These are phyloP conservation scores for Talaromyces sp. DNA, from an alignment of 2,329 filamentous ascomycete species.

Conservation along the genomic window DNA sequence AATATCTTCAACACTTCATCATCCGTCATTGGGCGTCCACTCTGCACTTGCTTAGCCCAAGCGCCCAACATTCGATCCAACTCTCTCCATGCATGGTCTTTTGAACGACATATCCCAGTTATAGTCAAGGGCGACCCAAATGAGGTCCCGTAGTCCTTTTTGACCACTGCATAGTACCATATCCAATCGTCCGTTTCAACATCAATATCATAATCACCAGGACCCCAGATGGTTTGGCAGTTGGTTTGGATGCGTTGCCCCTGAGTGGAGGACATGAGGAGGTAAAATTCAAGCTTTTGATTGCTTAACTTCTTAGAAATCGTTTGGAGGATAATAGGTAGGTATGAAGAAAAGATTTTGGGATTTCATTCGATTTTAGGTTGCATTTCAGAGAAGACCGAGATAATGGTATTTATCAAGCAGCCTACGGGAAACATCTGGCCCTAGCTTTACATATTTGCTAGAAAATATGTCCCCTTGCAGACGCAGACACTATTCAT, in stretches of 20 bases:
- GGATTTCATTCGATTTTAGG: no score
- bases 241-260: conserved; percentile 20
- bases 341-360: no score
- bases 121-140: conserved; percentile 23
- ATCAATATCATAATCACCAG: conserved; percentile 23
- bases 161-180: conserved; percentile 17
- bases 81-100: conserved; percentile 23
- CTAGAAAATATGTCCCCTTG: no score
- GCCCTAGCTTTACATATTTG: no score
- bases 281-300: not conserved
- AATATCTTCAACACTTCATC: conserved; percentile 13
- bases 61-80: conserved; percentile 23
- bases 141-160: conserved; percentile 12
- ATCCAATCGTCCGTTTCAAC: conserved; percentile 23
- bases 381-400: no score
- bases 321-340: no score
- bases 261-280: conserved; percentile 3
- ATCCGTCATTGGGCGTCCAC: conserved; percentile 17
- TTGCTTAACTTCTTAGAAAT: no score
- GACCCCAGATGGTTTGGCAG: conserved; percentile 26
- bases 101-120: conserved; percentile 18
- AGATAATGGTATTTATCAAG: no score
- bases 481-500: no score
- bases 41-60: conserved; percentile 18
- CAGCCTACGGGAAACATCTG: no score